These are phyloP conservation scores for Rubroboletus satanas DNA, from an alignment of 768 basidiomycete species.

Conservation along the genomic window DNA sequence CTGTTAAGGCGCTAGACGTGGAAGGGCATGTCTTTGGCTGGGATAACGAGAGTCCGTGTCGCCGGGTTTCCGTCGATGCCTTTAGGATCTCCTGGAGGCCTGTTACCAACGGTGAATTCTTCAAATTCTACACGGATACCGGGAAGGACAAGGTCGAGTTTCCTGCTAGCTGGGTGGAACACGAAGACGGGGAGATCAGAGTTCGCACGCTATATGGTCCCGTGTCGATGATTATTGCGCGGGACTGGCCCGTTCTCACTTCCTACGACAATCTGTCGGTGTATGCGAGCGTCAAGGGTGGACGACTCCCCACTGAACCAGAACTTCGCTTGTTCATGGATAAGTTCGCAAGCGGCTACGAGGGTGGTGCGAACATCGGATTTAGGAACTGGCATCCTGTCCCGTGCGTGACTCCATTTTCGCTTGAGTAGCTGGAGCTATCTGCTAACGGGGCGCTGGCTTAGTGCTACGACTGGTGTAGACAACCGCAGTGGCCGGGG, in stretches of 20 bases:
- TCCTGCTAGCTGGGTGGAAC: constrained; percentile 27
- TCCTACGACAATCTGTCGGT: constrained; percentile 73
- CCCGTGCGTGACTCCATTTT: constrained; percentile 54
- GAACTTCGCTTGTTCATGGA: constrained; percentile 81
- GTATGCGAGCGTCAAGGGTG: constrained; percentile 86
- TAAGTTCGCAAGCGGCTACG: constrained; percentile 68
- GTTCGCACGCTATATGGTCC: constrained; percentile 89
- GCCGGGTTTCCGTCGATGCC: constrained; percentile 52
- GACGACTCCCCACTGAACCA: constrained; percentile 85
- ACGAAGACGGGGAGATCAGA: constrained; percentile 29
- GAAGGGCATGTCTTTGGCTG: constrained; percentile 77
- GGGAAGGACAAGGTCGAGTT: constrained; percentile 40
- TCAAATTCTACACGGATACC: constrained; percentile 50
- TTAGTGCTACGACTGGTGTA: constrained; percentile 66
- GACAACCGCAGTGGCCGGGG: constrained; percentile 51
- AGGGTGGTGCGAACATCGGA: constrained; percentile 77
- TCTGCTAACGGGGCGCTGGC: neutral
- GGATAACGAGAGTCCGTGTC: constrained; percentile 87
- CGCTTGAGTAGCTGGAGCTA: neutral
- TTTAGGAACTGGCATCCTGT: constrained; percentile 93
- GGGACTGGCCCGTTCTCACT: constrained; percentile 83
- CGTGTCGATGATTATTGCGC: constrained; percentile 68
- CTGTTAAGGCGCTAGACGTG: constrained; percentile 34
- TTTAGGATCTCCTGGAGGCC: constrained; percentile 85
- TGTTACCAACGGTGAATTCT: constrained; percentile 86